These are phyloP conservation scores for Remersonia thermophila DNA, from an alignment of 2,329 filamentous ascomycete species.

Conservation along the genomic window DNA sequence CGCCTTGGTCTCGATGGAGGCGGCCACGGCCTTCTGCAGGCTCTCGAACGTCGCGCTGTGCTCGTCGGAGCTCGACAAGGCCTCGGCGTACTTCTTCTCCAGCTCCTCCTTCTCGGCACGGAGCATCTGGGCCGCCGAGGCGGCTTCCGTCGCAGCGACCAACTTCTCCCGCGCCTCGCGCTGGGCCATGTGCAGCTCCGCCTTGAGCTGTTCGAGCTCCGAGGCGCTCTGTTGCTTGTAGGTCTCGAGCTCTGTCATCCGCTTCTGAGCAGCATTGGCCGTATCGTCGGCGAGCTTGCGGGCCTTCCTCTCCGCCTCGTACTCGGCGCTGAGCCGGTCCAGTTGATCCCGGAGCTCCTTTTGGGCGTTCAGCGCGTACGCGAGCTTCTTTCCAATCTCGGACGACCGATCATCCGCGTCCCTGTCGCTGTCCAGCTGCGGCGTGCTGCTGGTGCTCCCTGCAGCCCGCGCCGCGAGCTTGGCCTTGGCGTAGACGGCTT, in stretches of 20 bases:
- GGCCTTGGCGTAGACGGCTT: slow-evolving; percentile 90
- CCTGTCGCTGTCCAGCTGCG: slow-evolving; percentile 47
- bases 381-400: slow-evolving; percentile 72
- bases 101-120: slow-evolving; percentile 77
- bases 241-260: slow-evolving; percentile 70
- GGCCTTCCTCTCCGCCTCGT: slow-evolving; percentile 69
- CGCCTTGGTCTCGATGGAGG: slow-evolving; percentile 64
- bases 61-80: slow-evolving; percentile 53
- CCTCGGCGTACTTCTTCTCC: slow-evolving; percentile 53
- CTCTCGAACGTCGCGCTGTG: slow-evolving; percentile 60
- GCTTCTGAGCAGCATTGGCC: slow-evolving; percentile 65
- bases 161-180: slow-evolving; percentile 70
- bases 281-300: slow-evolving; percentile 83
- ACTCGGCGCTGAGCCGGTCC: slow-evolving; percentile 54
- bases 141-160: slow-evolving; percentile 62
- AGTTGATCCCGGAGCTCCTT: slow-evolving; percentile 69
- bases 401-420: slow-evolving; percentile 54
- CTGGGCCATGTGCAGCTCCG: slow-evolving; percentile 71
- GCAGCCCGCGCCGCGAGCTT: slow-evolving; percentile 68
- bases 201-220: slow-evolving; percentile 74
- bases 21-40: slow-evolving; percentile 63
- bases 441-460: slow-evolving; percentile 48
- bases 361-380: slow-evolving; percentile 65
- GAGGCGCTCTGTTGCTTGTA: slow-evolving; percentile 73
- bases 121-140: slow-evolving; percentile 62